A percentile compares a stretch with the other conserved stretches of the same genome.
These are phyloP conservation scores for Salvia rosmarinus DNA, from an alignment of 257 asterid species.

Conservation along the genomic window DNA sequence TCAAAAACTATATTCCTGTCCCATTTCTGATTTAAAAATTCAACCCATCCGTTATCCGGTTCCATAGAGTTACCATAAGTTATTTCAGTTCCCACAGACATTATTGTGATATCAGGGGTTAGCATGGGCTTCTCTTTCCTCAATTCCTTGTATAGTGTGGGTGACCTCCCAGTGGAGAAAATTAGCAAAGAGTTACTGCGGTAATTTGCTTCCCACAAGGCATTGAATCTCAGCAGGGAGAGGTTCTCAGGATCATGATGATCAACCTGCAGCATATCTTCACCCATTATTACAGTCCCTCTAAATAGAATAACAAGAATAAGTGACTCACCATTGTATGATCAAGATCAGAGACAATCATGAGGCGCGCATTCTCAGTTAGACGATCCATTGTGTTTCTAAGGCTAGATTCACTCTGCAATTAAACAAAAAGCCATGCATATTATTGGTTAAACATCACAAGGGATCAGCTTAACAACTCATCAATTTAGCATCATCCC, in stretches of 20 bases:
- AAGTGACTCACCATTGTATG: slow-evolving; percentile 78
- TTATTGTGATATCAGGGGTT: slow-evolving; percentile 92
- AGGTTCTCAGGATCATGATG: slow-evolving; percentile 76
- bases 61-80: slow-evolving; percentile 94
- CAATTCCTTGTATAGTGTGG: slow-evolving; percentile 80
- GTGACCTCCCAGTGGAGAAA: slow-evolving; percentile 97
- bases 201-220: slow-evolving; percentile 89
- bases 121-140: slow-evolving; percentile 98
- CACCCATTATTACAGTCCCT: slow-evolving; percentile 29
- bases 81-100: slow-evolving; percentile 98
- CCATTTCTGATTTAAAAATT: slow-evolving; percentile 84
- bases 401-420: slow-evolving; percentile 49
- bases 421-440: slow-evolving; percentile 22
- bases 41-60: slow-evolving; percentile 95
- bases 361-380: slow-evolving; percentile 68
- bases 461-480: slow-evolving; percentile 16
- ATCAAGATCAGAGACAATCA: slow-evolving; percentile 98
- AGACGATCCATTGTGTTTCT: slow-evolving; percentile 69
- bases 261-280: slow-evolving; percentile 69
- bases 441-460: slow-evolving; percentile 12
- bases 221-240: slow-evolving; percentile 89
- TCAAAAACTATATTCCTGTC: slow-evolving; percentile 74
- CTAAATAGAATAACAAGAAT: slow-evolving; percentile 10
- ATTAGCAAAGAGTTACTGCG: slow-evolving; percentile 81
- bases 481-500: background rate